Evolutionary conservation across 2,329 filamentous ascomycete species (phyloP), one percentile per base, ranked within the genome.

Genomic region (Colletotrichum siamense): DNA sequence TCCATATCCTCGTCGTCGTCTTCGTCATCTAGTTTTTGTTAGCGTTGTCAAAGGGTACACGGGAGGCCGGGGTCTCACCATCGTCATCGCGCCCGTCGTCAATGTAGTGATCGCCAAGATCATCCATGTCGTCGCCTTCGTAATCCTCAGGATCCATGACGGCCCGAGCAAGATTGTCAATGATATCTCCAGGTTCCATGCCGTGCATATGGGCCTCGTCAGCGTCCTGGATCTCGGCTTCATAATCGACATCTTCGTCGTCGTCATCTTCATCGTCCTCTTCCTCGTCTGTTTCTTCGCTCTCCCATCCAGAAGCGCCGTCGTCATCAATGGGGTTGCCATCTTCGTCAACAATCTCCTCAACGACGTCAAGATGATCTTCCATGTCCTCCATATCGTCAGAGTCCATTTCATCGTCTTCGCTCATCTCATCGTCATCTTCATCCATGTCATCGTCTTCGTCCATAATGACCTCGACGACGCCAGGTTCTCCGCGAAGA

Each of bases 401-500:
- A 18, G 89, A 89, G 71, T 87, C 87, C 64, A 85, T 82, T 10
- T 88, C 89, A 22, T 90, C 89, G 34, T 91, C 90, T 6, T 92
- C 89, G 8, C 84, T 83, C 8, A 89, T 86, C 32, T 89, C 86
- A 26, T 91, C 91, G 2, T 92, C 91, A 15, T 92, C 90, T 44
- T 92, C 91, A 4, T 91, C 90, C 9, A 93, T 93, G n/a, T 92
- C 90, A 5, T 92, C 91, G 6, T 92, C 91, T 65, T 91, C 92
- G 68, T 95, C 94, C 88, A 98, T 95, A 77, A 98, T 95, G 79
- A 99, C 92, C 85, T 94, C 92, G 75, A 94, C 91, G 70, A 93
- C 88, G 28, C 88, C 90, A 62, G 91, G 89, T 62, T 93, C 91
- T 49, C 91, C 92, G 71, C 91, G 88, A 24, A 93, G 87, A 67